These are phyloP conservation scores for Carpinus viminea DNA, from an alignment of 306 rosid genomes.

Conservation along the genomic window DNA sequence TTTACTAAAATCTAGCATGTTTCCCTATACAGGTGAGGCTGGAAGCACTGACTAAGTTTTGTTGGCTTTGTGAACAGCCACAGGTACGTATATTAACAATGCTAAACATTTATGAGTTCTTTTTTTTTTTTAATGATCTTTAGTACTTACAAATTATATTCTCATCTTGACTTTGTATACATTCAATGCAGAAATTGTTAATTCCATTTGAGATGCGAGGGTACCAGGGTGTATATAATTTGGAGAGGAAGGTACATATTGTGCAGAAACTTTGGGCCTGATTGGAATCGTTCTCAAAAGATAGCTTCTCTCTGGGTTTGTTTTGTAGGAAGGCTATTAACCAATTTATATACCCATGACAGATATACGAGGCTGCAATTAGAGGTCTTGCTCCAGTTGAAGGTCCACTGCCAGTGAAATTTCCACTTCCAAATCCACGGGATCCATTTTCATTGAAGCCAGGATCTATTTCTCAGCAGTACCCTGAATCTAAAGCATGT, in stretches of 20 bases:
- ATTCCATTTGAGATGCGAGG: slow-evolving; percentile 99
- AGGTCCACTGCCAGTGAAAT: slow-evolving; percentile 66
- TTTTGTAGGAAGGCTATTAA: slow-evolving; percentile 15
- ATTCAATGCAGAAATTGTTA: slow-evolving; percentile 61
- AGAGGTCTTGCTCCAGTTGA: slow-evolving; percentile 68
- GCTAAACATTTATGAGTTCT: slow-evolving; percentile 4
- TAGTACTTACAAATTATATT: neutral
- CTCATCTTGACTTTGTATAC: slow-evolving; percentile 12
- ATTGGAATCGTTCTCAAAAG: neutral
- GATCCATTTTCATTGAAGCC: slow-evolving; percentile 76
- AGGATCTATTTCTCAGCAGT: slow-evolving; percentile 47
- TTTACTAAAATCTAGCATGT: slow-evolving; percentile 12
- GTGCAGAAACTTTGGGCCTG: neutral
- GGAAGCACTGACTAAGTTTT: slow-evolving; percentile 81
- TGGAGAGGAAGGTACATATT: slow-evolving; percentile 74
- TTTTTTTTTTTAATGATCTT: neutral
- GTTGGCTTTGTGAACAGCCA: slow-evolving; percentile 93
- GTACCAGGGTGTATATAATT: slow-evolving; percentile 82
- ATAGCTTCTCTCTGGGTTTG: neutral
- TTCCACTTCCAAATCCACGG: slow-evolving; percentile 76
- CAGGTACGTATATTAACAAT: slow-evolving; percentile 51
- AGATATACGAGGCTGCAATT: slow-evolving; percentile 81
- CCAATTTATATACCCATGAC: slow-evolving; percentile 16
- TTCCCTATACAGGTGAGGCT: slow-evolving; percentile 68
- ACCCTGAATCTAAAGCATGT: slow-evolving; percentile 39